Evolutionary conservation across 2,329 filamentous ascomycete species (phyloP).

Genomic region (Xylariomycetidae sp.): DNA sequence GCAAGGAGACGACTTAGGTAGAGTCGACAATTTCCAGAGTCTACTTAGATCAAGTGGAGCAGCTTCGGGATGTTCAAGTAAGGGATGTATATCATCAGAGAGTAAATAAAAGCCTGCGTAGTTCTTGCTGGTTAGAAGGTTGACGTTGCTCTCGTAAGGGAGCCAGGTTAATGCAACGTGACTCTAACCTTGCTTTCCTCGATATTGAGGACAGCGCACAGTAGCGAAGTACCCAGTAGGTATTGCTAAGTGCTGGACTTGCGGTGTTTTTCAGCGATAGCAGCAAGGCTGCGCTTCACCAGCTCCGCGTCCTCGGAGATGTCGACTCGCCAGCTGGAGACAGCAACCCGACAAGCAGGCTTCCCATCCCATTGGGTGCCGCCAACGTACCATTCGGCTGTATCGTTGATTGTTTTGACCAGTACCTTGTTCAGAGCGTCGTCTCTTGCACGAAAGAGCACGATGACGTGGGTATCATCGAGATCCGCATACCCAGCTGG

Average conservation of each 20-base stretch:
- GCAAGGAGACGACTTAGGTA: no score
- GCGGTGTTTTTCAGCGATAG: constrained; percentile 33
- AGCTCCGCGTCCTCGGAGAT: constrained; percentile 59
- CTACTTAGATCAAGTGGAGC: no score
- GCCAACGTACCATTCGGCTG: constrained; percentile 72
- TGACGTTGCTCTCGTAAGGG: no score
- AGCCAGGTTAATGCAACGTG: no score
- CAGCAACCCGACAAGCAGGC: constrained; percentile 73
- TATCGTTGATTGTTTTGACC: constrained; percentile 67
- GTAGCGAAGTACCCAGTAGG: no score
- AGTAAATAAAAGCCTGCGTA: no score
- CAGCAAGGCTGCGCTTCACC: constrained; percentile 57
- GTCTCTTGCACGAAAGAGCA: constrained; percentile 71
- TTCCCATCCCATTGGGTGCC: constrained; percentile 71
- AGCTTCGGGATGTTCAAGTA: no score
- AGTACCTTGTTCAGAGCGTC: constrained; percentile 57
- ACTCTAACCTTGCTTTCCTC: no score
- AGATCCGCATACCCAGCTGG: constrained; percentile 33
- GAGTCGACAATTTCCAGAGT: no score
- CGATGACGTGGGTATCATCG: constrained; percentile 59
- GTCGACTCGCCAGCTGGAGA: constrained; percentile 79
- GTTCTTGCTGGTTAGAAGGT: no score
- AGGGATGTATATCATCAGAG: no score
- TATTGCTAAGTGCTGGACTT: background rate
- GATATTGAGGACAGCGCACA: no score